Percentiles rank a stretch among this genome's conserved stretches.
Conservation (phyloP, 1,139 yeast genomes). For the Scheffersomyces cryptocercus region DNA sequence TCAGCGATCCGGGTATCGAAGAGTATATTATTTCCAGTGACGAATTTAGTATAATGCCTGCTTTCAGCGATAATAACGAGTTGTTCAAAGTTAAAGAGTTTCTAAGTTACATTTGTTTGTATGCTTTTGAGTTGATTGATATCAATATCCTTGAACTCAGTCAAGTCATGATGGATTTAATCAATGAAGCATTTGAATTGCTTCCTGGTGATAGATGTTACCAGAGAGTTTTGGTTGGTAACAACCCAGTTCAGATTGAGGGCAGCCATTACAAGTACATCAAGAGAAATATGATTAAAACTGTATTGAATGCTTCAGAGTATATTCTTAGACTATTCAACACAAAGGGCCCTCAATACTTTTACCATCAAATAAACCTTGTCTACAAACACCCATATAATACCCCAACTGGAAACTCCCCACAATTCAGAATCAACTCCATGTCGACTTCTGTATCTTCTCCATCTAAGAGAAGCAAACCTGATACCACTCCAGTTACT, state of each 20-base stretch:
- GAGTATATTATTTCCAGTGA: constrained; percentile 43
- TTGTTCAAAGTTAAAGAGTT: constrained; percentile 41
- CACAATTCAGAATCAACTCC: constrained; percentile 3
- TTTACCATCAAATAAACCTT: constrained; percentile 23
- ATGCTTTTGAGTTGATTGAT: constrained; percentile 38
- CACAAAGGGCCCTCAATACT: constrained; percentile 36
- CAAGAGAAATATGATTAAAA: constrained; percentile 31
- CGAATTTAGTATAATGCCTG: constrained; percentile 30
- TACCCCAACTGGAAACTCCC: constrained; percentile 4
- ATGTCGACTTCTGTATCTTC: constrained; percentile 5
- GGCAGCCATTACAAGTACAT: constrained; percentile 26
- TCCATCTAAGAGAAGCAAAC: constrained; percentile 1
- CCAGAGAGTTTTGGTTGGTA: constrained; percentile 16
- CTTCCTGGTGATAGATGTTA: constrained; percentile 19
- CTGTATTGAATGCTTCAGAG: constrained; percentile 35
- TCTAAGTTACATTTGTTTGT: constrained; percentile 37
- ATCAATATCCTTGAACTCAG: constrained; percentile 33
- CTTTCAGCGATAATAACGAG: constrained; percentile 17
- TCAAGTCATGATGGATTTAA: constrained; percentile 34
- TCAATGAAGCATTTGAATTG: constrained; percentile 34
- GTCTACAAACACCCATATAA: constrained; percentile 13
- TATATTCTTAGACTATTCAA: constrained; percentile 33
- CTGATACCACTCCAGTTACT: neutral
- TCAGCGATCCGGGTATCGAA: constrained; percentile 58
- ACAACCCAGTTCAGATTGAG: constrained; percentile 14